phyloP scores from a whole-genome alignment of 1,284 basidiomycete genomes.

The Peniophora sp. region DNA sequence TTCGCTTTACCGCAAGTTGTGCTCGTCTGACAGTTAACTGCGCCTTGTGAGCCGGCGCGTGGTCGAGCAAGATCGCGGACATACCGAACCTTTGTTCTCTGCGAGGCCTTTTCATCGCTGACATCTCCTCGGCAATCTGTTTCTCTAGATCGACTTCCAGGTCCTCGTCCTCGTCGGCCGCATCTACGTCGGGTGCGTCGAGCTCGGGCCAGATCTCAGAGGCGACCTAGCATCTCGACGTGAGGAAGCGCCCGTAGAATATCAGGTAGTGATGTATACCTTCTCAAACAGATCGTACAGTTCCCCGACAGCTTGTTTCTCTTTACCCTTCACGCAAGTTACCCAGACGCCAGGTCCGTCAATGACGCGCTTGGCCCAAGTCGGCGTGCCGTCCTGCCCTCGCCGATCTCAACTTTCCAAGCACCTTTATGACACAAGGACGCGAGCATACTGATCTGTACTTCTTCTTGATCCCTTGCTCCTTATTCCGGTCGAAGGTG shows the following conservation, averaged over 20 bases:
- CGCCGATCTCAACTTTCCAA: not conserved
- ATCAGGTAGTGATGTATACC: slow-evolving; percentile 32
- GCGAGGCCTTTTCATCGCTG: slow-evolving; percentile 57
- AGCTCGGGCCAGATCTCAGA: slow-evolving; percentile 59
- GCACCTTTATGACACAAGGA: not conserved
- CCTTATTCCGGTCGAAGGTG: not conserved
- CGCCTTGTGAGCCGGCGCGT: slow-evolving; percentile 1
- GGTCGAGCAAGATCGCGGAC: slow-evolving; percentile 15
- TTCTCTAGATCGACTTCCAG: slow-evolving; percentile 51
- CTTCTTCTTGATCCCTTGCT: slow-evolving; percentile 8
- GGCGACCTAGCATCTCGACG: slow-evolving; percentile 41
- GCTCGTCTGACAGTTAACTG: slow-evolving; percentile 69
- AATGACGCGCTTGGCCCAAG: slow-evolving; percentile 54
- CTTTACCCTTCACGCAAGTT: slow-evolving; percentile 75
- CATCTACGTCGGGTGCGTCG: slow-evolving; percentile 10
- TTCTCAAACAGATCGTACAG: slow-evolving; percentile 71
- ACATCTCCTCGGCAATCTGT: slow-evolving; percentile 63
- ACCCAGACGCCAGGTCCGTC: slow-evolving; percentile 79
- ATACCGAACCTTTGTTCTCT: slow-evolving; percentile 58
- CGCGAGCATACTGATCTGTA: slow-evolving; percentile 9
- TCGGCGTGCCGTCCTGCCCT: slow-evolving; percentile 51
- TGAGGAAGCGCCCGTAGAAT: not conserved
- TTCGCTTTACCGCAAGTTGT: slow-evolving; percentile 68
- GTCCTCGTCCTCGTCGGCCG: slow-evolving; percentile 24
- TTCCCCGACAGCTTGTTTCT: slow-evolving; percentile 68